phyloP scores from a whole-genome alignment of 202 grass and related monocot genomes.

The Schoenoplectus tabernaemontani region DNA sequence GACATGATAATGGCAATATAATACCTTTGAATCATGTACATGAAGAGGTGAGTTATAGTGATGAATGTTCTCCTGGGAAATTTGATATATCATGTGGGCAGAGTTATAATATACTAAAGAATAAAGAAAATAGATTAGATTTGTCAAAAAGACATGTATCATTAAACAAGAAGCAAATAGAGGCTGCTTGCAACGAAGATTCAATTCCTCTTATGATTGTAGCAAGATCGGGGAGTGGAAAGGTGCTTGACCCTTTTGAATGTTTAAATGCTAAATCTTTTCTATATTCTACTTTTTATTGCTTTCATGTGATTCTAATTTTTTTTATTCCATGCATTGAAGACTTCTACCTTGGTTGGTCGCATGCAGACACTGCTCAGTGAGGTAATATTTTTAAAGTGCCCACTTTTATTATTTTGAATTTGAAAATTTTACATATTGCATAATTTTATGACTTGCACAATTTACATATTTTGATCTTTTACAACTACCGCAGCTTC shows the following conservation, averaged over 20 bases:
- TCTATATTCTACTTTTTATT: slow-evolving; percentile 21
- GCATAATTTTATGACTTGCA: no score
- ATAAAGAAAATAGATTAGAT: not conserved
- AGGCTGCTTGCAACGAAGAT: slow-evolving; percentile 71
- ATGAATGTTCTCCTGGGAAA: not conserved
- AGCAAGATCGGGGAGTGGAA: slow-evolving; percentile 83
- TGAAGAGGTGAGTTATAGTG: not conserved
- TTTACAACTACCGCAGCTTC: no score
- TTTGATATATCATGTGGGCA: not conserved
- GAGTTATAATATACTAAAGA: no score
- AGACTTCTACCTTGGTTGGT: slow-evolving; percentile 97
- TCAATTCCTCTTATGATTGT: slow-evolving; percentile 78
- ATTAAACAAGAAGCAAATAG: slow-evolving; percentile 66
- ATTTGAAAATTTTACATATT: not conserved
- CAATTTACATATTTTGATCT: no score
- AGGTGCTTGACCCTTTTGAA: slow-evolving; percentile 33
- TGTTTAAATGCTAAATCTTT: slow-evolving; percentile 1
- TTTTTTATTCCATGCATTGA: slow-evolving; percentile 24
- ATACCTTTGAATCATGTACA: not conserved
- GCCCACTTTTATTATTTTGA: slow-evolving; percentile 14
- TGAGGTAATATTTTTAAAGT: slow-evolving; percentile 48
- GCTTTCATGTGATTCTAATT: slow-evolving; percentile 15
- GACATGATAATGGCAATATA: not conserved
- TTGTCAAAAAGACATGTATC: slow-evolving; percentile 9
- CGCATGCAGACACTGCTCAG: slow-evolving; percentile 79